Evolutionary conservation across 352 stramenopile species (phyloP).

Genomic region (Phytophthora macrochlamydospora): DNA sequence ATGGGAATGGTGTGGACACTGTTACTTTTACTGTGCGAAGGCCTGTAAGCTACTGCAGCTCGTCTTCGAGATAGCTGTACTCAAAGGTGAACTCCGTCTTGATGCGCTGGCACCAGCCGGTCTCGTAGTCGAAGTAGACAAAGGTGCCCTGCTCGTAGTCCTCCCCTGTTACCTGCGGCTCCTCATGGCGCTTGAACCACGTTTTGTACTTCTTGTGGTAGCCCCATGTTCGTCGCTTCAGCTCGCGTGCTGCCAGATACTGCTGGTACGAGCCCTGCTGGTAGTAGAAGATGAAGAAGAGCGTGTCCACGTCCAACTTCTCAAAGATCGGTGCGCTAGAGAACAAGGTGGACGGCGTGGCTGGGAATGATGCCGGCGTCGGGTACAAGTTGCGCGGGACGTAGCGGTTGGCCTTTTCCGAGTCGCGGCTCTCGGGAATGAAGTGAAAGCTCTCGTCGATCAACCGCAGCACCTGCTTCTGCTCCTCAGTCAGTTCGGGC

Average conservation of each 20-base stretch:
- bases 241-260: constrained; percentile 97
- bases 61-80: constrained; percentile 97
- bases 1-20: constrained; percentile 4
- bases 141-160: constrained; percentile 99
- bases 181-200: constrained; percentile 99
- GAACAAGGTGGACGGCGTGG: constrained; percentile 90
- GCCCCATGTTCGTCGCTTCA: constrained; percentile 98
- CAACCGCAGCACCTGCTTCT: constrained; percentile 77
- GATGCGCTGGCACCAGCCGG: constrained; percentile 98
- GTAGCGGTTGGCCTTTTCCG: constrained; percentile 92
- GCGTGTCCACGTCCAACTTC: constrained; percentile 97
- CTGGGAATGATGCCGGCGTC: constrained; percentile 90
- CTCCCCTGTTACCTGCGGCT: constrained; percentile 96
- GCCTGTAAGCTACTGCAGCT: constrained; percentile 55
- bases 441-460: constrained; percentile 93
- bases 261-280: constrained; percentile 99
- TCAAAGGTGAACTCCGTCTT: constrained; percentile 99
- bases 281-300: constrained; percentile 99
- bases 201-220: constrained; percentile 99
- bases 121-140: constrained; percentile 99
- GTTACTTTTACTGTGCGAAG: constrained; percentile 37
- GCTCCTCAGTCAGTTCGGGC: constrained; percentile 75
- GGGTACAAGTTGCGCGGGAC: constrained; percentile 95
- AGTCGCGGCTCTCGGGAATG: constrained; percentile 90
- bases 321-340: constrained; percentile 96